Evolutionary conservation across 139 green algal species (phyloP).

Genomic region (Coelastrella sp.): DNA sequence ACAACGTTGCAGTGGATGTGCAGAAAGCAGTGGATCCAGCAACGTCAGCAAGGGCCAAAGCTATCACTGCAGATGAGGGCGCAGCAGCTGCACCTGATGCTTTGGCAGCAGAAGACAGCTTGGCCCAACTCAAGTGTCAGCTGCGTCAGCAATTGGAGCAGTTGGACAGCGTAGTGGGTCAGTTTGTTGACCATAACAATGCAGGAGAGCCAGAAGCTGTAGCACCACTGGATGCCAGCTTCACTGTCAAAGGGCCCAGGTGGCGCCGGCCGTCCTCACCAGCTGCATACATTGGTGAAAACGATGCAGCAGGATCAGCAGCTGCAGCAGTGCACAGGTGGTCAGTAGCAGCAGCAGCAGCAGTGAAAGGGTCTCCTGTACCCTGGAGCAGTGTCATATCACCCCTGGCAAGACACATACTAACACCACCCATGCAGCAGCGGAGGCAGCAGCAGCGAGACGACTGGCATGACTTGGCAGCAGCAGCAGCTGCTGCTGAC

Average conservation of each 20-base stretch:
- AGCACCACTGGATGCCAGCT: too few species aligned
- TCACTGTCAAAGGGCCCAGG: too few species aligned
- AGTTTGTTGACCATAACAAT: too few species aligned
- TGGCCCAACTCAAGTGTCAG: neutral
- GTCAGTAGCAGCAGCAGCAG: neutral
- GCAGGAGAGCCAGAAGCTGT: too few species aligned
- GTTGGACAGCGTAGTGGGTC: neutral
- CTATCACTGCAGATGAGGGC: too few species aligned
- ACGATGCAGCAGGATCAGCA: neutral
- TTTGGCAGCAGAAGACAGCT: neutral
- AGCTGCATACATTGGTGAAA: neutral
- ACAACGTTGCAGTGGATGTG: too few species aligned
- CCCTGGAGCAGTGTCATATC: neutral
- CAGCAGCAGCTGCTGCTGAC: neutral
- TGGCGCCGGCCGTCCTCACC: neutral
- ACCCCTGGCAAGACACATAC: neutral
- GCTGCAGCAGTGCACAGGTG: neutral
- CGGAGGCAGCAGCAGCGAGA: neutral
- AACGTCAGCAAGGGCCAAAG: neutral
- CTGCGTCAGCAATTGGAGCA: slow-evolving; percentile 6
- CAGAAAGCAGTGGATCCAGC: neutral
- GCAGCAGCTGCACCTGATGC: neutral
- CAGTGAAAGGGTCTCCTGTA: neutral
- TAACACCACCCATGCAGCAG: neutral
- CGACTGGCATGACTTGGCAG: neutral